Evolutionary conservation across 257 asterid genomes (phyloP).

Genomic region (Buddleja alternifolia): DNA sequence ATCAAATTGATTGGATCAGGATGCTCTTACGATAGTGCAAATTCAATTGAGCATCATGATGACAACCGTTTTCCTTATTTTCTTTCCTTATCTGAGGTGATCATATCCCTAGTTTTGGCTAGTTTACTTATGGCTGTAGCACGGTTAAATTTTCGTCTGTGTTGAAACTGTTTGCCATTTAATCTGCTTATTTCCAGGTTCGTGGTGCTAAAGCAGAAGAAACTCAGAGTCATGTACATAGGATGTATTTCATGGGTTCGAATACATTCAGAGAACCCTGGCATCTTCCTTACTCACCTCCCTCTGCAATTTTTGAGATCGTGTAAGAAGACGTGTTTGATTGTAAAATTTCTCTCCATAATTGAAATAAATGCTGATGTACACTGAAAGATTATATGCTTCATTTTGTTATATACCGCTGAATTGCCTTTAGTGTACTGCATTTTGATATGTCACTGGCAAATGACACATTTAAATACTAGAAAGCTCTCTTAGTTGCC

Average conservation of each 20-base stretch:
- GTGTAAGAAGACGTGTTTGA: constrained; percentile 64
- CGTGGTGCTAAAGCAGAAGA: constrained; percentile 90
- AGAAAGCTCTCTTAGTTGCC: constrained; percentile 9
- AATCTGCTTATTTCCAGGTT: constrained; percentile 50
- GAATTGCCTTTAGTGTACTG: neutral
- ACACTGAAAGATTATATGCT: constrained; percentile 20
- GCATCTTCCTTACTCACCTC: constrained; percentile 97
- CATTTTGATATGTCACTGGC: constrained; percentile 6
- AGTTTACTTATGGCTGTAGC: constrained; percentile 11
- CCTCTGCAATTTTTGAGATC: constrained; percentile 79
- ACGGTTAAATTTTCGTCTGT: constrained; percentile 11
- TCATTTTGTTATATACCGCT: neutral
- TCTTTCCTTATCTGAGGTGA: constrained; percentile 95
- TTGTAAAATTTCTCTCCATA: neutral
- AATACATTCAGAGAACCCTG: constrained; percentile 97
- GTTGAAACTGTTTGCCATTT: constrained; percentile 22
- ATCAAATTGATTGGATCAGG: constrained; percentile 81
- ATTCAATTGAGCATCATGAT: constrained; percentile 67
- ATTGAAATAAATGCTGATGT: constrained; percentile 26
- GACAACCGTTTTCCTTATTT: constrained; percentile 82
- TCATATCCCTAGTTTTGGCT: constrained; percentile 19
- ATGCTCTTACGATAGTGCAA: constrained; percentile 52
- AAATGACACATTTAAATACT: constrained; percentile 22
- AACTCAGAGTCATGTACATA: constrained; percentile 84
- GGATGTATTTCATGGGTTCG: constrained; percentile 97